phyloP scores from a whole-genome alignment of 306 rosid genomes.

The Pterocarpus santalinus region DNA sequence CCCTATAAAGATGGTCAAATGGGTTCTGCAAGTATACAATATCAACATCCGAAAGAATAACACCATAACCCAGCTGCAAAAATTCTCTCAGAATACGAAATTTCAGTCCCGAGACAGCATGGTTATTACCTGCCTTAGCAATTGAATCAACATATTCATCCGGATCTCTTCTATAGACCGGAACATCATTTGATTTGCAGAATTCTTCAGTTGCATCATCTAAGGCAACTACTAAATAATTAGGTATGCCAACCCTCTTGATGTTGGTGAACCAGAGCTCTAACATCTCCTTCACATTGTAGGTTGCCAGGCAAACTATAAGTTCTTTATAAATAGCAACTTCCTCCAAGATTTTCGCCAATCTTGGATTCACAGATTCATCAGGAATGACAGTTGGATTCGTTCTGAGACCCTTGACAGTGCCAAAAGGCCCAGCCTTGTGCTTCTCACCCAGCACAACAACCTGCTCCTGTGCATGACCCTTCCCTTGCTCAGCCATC shows the following conservation, averaged over 20 bases:
- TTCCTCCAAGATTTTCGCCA: constrained; percentile 72
- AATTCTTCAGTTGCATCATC: constrained; percentile 70
- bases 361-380: constrained; percentile 80
- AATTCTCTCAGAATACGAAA: constrained; percentile 87
- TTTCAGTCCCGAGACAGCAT: constrained; percentile 86
- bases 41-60: constrained; percentile 87
- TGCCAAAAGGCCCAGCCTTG: constrained; percentile 86
- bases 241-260: constrained; percentile 78
- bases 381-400: constrained; percentile 79
- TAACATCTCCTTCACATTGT: constrained; percentile 79
- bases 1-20: constrained; percentile 80
- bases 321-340: constrained; percentile 77
- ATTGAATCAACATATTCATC: constrained; percentile 70
- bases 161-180: constrained; percentile 83
- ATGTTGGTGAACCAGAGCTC: constrained; percentile 75
- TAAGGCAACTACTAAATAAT: constrained; percentile 81
- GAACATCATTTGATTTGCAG: constrained; percentile 77
- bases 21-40: constrained; percentile 91
- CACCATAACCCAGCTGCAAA: constrained; percentile 83
- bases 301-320: constrained; percentile 77
- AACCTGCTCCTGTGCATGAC: constrained; percentile 73
- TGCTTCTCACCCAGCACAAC: constrained; percentile 69
- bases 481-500: constrained; percentile 72
- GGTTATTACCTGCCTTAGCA: constrained; percentile 72
- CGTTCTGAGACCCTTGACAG: constrained; percentile 85